Evolutionary conservation across 2,329 filamentous ascomycete genomes (phyloP).

Genomic region (Blumeria hordei): DNA sequence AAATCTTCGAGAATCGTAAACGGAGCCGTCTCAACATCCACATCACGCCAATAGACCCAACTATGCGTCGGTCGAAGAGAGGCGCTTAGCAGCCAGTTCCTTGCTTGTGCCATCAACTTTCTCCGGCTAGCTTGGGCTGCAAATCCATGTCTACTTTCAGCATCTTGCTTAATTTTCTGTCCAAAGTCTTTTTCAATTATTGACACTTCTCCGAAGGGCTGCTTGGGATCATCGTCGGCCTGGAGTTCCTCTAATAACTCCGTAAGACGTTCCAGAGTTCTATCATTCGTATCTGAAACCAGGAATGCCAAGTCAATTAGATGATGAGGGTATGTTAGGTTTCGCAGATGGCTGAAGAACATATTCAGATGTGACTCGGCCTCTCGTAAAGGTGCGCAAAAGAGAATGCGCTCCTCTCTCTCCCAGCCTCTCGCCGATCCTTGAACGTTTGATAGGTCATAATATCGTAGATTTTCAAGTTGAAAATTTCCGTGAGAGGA

Average conservation of each 20-base stretch:
- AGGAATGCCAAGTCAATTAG: constrained; percentile 91
- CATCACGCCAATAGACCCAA: constrained; percentile 98
- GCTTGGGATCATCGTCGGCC: constrained; percentile 49
- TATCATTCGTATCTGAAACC: constrained; percentile 91
- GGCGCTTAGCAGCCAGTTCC: constrained; percentile 90
- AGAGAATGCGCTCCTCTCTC: constrained; percentile 76
- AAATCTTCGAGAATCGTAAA: constrained; percentile 93
- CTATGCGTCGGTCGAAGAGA: constrained; percentile 85
- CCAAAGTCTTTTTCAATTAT: constrained; percentile 98
- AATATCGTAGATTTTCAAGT: constrained; percentile 89
- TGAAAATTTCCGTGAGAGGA: constrained; percentile 45
- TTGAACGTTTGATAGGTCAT: constrained; percentile 77
- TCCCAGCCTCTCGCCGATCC: constrained; percentile 90
- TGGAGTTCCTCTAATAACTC: constrained; percentile 59
- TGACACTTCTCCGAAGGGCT: constrained; percentile 84
- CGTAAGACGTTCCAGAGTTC: constrained; percentile 54
- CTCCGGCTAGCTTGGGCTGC: constrained; percentile 80
- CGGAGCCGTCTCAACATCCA: constrained; percentile 90
- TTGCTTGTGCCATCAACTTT: constrained; percentile 93
- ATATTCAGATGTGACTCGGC: constrained; percentile 78
- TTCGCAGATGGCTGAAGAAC: constrained; percentile 95
- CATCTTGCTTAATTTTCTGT: constrained; percentile 91
- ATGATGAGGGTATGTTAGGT: constrained; percentile 92
- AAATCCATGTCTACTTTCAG: constrained; percentile 92
- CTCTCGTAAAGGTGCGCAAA: constrained; percentile 86